Base-by-base conservation (phyloP, 306 rosid genomes). In the Myrica gale region DNA sequence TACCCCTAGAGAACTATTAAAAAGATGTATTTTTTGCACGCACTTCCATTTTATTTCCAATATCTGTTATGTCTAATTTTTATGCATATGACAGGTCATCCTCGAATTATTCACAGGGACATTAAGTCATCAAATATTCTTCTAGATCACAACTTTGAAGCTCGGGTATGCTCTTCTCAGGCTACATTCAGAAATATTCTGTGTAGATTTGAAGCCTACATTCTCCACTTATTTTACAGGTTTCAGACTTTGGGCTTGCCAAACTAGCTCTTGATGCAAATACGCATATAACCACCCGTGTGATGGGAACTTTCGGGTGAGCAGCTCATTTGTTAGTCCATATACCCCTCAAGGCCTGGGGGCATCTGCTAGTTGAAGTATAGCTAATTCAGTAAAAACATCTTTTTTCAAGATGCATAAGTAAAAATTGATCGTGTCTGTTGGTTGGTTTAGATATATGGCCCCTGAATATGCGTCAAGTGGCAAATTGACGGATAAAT, bases 391-490 rank as follows among this genome's bases (percentile, higher is more conserved):
- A 6, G 21, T 16, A n/a, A n/a, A 26, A 61, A 15, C 55, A 46
- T 69, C 46, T 45, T 44, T 75, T 43, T 47, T 43, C 48, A 9
- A 13, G 20, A 46, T n/a, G 7, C 46, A 71, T 32, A 32, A 32
- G 44, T 43, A 41, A n/a, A 21, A 41, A 60, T 60, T 75, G 73
- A 56, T 75, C 39, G 6, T 32, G 7, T 61, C 32, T 46, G n/a
- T 67, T 20, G 56, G 13, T 47, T 13, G 63, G 13, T 78, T 69
- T 84, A 94, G 97, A 82, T 94, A 94, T 78, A 81, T 94, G 78
- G 97, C 98, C 76, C 98, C 98, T 57, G 98, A 94, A 85, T 94
- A 94, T 77, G 98, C 95, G 23, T 92, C 96, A 42, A 94, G 96
- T 80, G 98, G 98, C 15, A 92, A 92, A 88, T 72, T 94, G 89